Evolutionary conservation across 2,329 filamentous ascomycete species (phyloP), one percentile per base, ranked within the genome.

Genomic region (Albophoma yamanashiensis): DNA sequence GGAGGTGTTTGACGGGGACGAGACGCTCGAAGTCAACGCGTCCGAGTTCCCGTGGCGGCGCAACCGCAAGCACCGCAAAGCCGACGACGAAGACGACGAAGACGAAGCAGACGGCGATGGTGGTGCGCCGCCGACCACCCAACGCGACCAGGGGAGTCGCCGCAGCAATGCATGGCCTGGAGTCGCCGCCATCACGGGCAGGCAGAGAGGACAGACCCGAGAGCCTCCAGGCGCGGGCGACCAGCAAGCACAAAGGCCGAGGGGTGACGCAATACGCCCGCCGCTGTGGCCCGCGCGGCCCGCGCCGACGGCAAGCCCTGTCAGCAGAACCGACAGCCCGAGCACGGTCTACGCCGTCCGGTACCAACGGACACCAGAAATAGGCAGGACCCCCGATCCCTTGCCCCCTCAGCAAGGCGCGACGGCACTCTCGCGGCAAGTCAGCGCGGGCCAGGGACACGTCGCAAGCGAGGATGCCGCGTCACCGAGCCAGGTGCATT

Each of bases 1-100:
- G 64, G 92, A 97, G 69, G 86, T 97, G 0, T 96, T 96, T 68
- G 92, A 97, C 66, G 92, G 92, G 4, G 92, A 97, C 67, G 92
- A 96, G 70, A 95, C 94, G 87, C 79, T 96, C 43, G 89, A 93
- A 57, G 75, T 80, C 20, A 78, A 81, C 43, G 75, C 79, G 2
- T 74, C 79, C 1, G 80, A 84, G 45, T 78, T 78, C 34, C 71
- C 75, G 14, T 82, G 81, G 78, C 73, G 75, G 22, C 70, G 73
- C 34, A 71, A 72, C 57, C 74, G 73, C 40, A 74, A 73, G 59
- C 69, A 64, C 45, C 69, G 68, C 61, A 77, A 72, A 58, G 70
- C 67, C 1, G 65, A 62, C 36, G 67, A 64, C 38, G 69, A 65
- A 25, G 70, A 64, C 47, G 64, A 61, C 50, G 61, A 40, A n/a